Evolutionary conservation across 768 basidiomycete species (phyloP), one percentile per base, ranked within the genome.

Genomic region (Boletus rubroflammeus): DNA sequence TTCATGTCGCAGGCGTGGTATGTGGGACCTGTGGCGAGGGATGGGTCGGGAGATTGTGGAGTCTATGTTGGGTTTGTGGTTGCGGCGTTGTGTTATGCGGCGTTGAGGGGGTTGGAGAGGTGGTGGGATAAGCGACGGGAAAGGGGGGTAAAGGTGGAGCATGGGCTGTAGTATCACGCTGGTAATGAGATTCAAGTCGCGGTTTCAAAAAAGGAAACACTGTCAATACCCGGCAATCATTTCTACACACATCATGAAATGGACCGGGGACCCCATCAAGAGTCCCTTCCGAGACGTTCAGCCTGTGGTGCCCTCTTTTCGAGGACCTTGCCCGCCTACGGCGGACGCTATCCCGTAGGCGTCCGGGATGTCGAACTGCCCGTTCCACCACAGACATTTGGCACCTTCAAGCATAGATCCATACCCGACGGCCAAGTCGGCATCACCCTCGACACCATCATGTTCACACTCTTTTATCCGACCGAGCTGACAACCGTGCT

Each of bases 1-100:
- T 77, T 75, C 55, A 81, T 81, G 79, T 73, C 75, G 42, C 80
- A 82, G 42, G 78, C 66, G 38, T 82, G 78, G 78, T 82, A 75
- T 55, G 69, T 71, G 5, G 80, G 81, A 0, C 78, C 79, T 0
- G 75, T 82, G 32, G 81, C 81, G 23, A 62, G 47, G 25, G 50
- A 54, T 6, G 72, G 74, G 5, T 73, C 76, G 13, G 81, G 81
- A 6, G 81, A 82, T 52, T 75, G 81, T 36, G 80, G 77, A 0
- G 67, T 82, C 31, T 67, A 76, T 34, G 70, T 72, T 19, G 76
- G 70, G 15, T 76, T 73, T 42, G 65, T 65, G 26, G 67, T 70
- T 1, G 65, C 72, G 1, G 51, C 52, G n/a, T 34, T 75, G 23
- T 17, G 63, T 7, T 78, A 77, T 62, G 56, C 48, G 14, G 55